phyloP scores from a whole-genome alignment of 148 eudicot genomes.

The Rhododendron griersonianum region DNA sequence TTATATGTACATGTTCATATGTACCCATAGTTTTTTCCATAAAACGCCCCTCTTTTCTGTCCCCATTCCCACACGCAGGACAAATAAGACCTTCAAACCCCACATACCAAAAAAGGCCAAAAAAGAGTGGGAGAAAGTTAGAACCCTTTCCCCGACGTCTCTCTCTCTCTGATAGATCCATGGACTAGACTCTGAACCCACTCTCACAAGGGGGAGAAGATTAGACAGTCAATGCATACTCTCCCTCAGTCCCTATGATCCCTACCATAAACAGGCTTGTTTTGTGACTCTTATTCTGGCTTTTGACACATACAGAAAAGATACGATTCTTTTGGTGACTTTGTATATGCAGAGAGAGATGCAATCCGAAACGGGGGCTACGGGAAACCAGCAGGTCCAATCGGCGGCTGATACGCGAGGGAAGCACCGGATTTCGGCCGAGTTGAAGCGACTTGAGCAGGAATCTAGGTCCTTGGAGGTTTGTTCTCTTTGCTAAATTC shows the following conservation, averaged over 20 bases:
- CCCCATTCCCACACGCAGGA: not conserved
- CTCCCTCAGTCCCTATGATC: not conserved
- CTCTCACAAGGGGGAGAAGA: not conserved
- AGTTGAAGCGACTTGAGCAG: conserved; percentile 78
- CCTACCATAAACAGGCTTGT: not conserved
- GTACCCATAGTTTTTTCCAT: too few species aligned
- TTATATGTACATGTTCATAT: too few species aligned
- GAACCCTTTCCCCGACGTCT: not conserved
- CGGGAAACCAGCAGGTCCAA: conserved; percentile 33
- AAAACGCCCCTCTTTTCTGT: not conserved
- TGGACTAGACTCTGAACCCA: not conserved
- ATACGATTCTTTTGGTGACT: not conserved
- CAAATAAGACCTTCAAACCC: not conserved
- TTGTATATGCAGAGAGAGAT: conserved; percentile 13
- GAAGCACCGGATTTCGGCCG: conserved; percentile 78
- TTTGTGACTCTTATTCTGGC: not conserved
- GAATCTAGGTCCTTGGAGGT: conserved; percentile 15
- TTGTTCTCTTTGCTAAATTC: too few species aligned
- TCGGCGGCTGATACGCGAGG: conserved; percentile 59
- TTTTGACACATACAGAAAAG: not conserved
- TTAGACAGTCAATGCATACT: not conserved
- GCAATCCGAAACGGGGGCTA: conserved; percentile 26
- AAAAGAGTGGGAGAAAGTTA: not conserved
- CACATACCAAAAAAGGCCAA: not conserved
- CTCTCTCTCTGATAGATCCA: not conserved